These are phyloP conservation scores for Pseudomassariella vexata DNA, from an alignment of 2,329 filamentous ascomycete species.

Conservation along the genomic window DNA sequence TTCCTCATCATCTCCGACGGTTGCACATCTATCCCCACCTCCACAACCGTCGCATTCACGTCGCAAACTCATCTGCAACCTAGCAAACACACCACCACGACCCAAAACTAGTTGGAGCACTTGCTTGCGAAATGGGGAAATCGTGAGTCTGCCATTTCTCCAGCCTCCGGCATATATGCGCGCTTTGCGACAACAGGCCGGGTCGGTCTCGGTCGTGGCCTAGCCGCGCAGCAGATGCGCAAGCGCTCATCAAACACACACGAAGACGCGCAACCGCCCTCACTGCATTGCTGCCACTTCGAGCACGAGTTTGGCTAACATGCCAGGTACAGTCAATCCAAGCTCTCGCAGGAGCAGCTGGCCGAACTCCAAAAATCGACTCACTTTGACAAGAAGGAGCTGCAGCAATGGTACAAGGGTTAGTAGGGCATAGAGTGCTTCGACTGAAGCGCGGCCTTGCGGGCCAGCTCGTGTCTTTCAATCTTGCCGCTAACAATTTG, in stretches of 20 bases:
- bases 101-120: not conserved
- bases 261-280: not conserved
- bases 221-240: constrained; percentile 6
- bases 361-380: constrained; percentile 93
- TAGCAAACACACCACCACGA: not conserved
- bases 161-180: no score
- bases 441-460: no score
- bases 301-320: constrained; percentile 7
- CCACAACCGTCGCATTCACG: not conserved
- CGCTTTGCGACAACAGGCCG: no score
- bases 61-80: not conserved
- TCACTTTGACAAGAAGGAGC: constrained; percentile 98
- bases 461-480: not conserved
- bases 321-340: constrained; percentile 70
- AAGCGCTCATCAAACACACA: not conserved
- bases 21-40: constrained; percentile 2
- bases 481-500: not conserved
- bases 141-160: constrained; percentile 17
- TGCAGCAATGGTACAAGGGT: constrained; percentile 99
- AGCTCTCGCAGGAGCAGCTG: constrained; percentile 94
- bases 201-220: constrained; percentile 5
- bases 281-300: not conserved
- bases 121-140: constrained; percentile 19
- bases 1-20: no score
- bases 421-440: constrained; percentile 15